A percentile compares a stretch with the other conserved stretches of the same genome.
Evolutionary conservation across 2,329 filamentous ascomycete genomes (phyloP).

Genomic region (Fusarium odoratissimum): DNA sequence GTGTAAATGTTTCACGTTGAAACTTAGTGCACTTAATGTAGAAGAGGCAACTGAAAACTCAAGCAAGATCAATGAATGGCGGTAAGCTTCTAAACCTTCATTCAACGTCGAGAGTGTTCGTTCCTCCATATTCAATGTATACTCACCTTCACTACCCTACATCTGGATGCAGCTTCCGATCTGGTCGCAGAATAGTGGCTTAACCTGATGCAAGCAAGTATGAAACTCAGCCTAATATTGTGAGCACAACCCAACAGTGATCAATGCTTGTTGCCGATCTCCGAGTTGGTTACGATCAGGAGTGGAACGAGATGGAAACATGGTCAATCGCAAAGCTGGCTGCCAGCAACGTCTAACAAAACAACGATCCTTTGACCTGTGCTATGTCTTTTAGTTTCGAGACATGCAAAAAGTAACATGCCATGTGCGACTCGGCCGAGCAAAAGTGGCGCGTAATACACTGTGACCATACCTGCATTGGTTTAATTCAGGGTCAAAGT

Average conservation of each 20-base stretch:
- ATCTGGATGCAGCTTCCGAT: background rate
- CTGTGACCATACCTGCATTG: background rate
- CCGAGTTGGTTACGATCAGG: slow-evolving; percentile 2
- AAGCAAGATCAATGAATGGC: background rate
- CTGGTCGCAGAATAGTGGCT: background rate
- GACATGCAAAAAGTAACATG: background rate
- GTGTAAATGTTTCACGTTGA: background rate
- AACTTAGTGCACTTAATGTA: background rate
- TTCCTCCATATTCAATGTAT: background rate
- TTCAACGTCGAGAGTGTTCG: background rate
- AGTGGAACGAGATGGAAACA: slow-evolving; percentile 2
- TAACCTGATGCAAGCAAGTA: background rate
- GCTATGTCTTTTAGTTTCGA: background rate
- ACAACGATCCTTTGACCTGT: background rate
- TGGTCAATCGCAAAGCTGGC: background rate
- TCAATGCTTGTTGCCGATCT: slow-evolving; percentile 31
- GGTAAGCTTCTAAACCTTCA: background rate
- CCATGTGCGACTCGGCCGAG: slow-evolving; percentile 15
- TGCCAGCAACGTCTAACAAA: background rate
- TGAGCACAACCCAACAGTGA: slow-evolving; percentile 6
- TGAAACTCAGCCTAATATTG: slow-evolving; percentile 12
- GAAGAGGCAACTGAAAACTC: background rate
- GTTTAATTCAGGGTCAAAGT: slow-evolving; percentile 8
- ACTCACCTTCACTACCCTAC: slow-evolving; percentile 13
- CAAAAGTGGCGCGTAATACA: slow-evolving; percentile 3